These are phyloP conservation scores for Lomentospora prolificans DNA, from an alignment of 2,329 filamentous ascomycete species.

Conservation along the genomic window DNA sequence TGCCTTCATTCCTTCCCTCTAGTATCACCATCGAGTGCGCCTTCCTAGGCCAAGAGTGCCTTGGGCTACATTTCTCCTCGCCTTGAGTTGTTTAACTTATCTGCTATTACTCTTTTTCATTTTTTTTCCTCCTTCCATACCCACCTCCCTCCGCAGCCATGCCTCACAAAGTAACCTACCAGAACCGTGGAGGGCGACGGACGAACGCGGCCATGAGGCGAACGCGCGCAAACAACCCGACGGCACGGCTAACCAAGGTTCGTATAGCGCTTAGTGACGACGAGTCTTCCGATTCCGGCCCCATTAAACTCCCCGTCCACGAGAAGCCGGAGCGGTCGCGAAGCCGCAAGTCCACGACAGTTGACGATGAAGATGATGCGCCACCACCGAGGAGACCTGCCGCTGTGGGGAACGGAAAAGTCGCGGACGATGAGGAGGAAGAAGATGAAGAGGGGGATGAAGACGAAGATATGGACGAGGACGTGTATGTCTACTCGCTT, in stretches of 20 bases:
- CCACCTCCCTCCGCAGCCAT: not conserved
- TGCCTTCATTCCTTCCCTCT: not conserved
- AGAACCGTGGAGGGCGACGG: not conserved
- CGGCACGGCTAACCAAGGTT: not conserved
- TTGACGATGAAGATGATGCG: constrained; percentile 15
- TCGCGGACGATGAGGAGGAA: constrained; percentile 17
- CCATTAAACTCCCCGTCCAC: constrained; percentile 10
- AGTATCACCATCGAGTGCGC: not conserved
- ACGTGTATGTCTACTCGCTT: not conserved
- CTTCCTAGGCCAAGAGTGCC: not conserved
- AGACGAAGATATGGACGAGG: constrained; percentile 14
- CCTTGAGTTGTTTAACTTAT: not conserved
- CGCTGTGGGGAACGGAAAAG: constrained; percentile 12
- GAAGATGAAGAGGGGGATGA: constrained; percentile 18
- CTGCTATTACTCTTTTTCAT: not conserved
- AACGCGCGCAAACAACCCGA: not conserved
- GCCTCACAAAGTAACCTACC: not conserved
- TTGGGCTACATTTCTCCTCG: no score
- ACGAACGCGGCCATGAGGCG: not conserved
- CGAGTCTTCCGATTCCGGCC: constrained; percentile 24
- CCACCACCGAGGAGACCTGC: constrained; percentile 11
- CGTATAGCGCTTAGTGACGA: constrained; percentile 31
- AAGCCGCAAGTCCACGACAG: constrained; percentile 13
- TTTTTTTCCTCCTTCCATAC: not conserved
- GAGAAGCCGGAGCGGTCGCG: constrained; percentile 13